phyloP scores from a whole-genome alignment of 208 protist species.

The Crithidia acanthocephali region DNA sequence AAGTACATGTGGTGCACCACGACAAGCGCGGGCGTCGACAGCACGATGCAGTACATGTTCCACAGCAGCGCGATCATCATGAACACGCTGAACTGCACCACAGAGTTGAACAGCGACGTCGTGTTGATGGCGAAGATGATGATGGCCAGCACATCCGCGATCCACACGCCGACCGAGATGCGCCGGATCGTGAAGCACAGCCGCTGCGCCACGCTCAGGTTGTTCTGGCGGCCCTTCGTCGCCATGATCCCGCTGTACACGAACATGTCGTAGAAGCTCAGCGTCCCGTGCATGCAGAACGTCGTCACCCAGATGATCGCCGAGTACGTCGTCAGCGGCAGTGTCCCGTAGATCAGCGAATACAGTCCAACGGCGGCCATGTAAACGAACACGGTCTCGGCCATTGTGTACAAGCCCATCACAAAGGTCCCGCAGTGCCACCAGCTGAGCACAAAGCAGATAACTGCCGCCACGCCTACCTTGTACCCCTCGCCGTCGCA shows the following conservation, averaged over 20 bases:
- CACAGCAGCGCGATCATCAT: constrained; percentile 62
- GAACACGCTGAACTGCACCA: constrained; percentile 59
- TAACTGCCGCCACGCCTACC: constrained; percentile 41
- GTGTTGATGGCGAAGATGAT: constrained; percentile 64
- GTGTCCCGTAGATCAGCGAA: constrained; percentile 36
- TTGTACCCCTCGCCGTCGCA: constrained; percentile 42
- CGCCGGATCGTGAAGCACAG: constrained; percentile 58
- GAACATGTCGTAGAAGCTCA: constrained; percentile 75
- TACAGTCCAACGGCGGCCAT: constrained; percentile 47
- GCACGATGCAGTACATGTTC: constrained; percentile 61
- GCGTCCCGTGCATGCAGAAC: constrained; percentile 60
- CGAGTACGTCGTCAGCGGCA: constrained; percentile 50
- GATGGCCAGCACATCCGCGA: constrained; percentile 54
- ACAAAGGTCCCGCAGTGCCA: constrained; percentile 45
- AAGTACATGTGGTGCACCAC: constrained; percentile 66
- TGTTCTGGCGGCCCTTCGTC: constrained; percentile 63
- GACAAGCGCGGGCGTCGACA: constrained; percentile 56
- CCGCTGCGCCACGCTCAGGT: constrained; percentile 66
- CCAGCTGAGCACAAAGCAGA: constrained; percentile 41
- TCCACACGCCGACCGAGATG: constrained; percentile 42
- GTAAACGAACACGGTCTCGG: constrained; percentile 46
- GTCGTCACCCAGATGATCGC: constrained; percentile 58
- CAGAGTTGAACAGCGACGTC: constrained; percentile 48
- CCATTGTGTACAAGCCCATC: constrained; percentile 42
- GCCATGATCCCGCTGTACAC: constrained; percentile 61